Evolutionary conservation across 2,329 filamentous ascomycete species (phyloP), one percentile per base, ranked within the genome.

Genomic region (Malbranchea cinnamomea): DNA sequence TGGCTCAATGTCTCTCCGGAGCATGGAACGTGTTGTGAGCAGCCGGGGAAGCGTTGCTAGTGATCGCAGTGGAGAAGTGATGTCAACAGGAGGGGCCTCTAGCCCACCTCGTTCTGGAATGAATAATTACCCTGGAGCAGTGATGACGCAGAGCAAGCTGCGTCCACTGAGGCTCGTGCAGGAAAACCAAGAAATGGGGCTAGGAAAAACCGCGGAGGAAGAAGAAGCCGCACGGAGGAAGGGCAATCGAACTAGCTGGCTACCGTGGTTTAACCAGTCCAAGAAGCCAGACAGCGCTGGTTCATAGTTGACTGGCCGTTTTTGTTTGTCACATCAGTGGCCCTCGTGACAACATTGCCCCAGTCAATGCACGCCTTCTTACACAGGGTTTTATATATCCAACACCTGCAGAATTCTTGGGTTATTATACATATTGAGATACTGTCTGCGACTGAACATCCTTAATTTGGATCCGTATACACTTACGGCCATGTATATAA

Each of bases 111-210:
- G 68, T 33, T 77, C 79, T 57, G 74, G 71, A 43, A 66, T 75
- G 44, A 77, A 67, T 46, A 76, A 74, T 35, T 78, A 82, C 35
- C 77, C 74, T 19, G 68, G 63, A 6, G 72, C 67, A n/a, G 62
- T 68, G 6, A 62, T 63, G 47, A 69, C 65, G 13, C 67, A 68
- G 41, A 77, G 75, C 46, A 89, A 89, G 55, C 74, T 91, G 35
- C 70, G 85, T 20, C 87, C 87, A 5, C 61, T 98, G 40, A 69
- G 87, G 10, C 65, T 98, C 17, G 84, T 95, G 26, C 80, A 89
- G 55, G 82, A 92, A 57, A 77, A 77, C 41, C 58, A 54, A 30
- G 59, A 58, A 32, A 46, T 53, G 14, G 46, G 48, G 36, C 62
- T 64, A 43, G 50, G 52, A 12, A 53, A 60, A 30, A 52, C 43